Evolutionary conservation across 2,329 filamentous ascomycete genomes (phyloP).

Genomic region (Hypoxylon sp.): DNA sequence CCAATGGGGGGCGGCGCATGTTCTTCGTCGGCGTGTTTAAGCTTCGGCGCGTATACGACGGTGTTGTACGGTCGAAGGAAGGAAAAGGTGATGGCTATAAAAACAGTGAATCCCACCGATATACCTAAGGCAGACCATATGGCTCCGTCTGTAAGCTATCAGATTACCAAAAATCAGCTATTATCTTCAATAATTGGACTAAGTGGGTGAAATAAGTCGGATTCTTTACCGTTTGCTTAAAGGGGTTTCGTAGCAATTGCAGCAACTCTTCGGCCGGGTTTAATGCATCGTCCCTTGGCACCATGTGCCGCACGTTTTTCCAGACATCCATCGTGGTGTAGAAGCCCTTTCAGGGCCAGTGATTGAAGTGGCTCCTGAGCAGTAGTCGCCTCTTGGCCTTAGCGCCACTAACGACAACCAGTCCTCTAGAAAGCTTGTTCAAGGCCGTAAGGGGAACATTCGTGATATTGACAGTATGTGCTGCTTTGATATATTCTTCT

Average conservation of each 20-base stretch:
- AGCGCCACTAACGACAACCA: background rate
- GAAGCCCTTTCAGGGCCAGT: constrained; percentile 31
- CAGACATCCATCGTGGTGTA: constrained; percentile 33
- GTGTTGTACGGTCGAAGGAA: constrained; percentile 90
- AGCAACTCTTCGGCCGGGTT: constrained; percentile 56
- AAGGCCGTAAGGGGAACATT: constrained; percentile 13
- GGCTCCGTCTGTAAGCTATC: constrained; percentile 62
- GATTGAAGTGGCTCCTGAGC: constrained; percentile 8
- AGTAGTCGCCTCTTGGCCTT: constrained; percentile 5
- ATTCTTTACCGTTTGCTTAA: constrained; percentile 55
- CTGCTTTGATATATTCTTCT: background rate
- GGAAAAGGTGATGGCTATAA: constrained; percentile 84
- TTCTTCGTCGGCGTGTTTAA: constrained; percentile 90
- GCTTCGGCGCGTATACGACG: constrained; percentile 91
- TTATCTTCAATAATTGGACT: too few species aligned
- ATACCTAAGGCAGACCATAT: constrained; percentile 82
- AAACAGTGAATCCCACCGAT: constrained; percentile 76
- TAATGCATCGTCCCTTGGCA: constrained; percentile 26
- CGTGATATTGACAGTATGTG: constrained; percentile 10
- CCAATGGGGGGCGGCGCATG: constrained; percentile 88
- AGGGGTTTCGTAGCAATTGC: constrained; percentile 60
- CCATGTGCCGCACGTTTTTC: constrained; percentile 25
- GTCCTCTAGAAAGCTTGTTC: constrained; percentile 8
- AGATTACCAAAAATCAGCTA: constrained; percentile 16
- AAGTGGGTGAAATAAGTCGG: too few species aligned